Evolutionary conservation across 352 stramenopile species (phyloP).

Genomic region (Phytophthora tentaculata): DNA sequence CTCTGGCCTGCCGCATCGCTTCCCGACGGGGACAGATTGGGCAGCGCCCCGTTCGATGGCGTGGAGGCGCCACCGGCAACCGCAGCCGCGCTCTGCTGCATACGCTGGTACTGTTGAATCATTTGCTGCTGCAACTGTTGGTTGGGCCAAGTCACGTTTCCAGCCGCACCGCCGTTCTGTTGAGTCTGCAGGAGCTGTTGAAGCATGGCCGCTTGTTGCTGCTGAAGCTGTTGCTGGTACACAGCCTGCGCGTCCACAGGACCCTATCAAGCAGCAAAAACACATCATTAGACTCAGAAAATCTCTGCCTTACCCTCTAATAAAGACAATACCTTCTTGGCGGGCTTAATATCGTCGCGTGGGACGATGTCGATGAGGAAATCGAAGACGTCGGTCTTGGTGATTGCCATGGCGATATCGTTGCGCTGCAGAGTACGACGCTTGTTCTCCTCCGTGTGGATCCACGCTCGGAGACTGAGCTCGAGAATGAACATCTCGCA

Average conservation of each 20-base stretch:
- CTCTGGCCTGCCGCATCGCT: conserved; percentile 40
- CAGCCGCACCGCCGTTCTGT: conserved; percentile 61
- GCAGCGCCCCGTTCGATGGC: conserved; percentile 37
- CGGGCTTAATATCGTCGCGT: conserved; percentile 86
- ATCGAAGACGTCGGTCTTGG: conserved; percentile 92
- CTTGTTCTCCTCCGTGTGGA: conserved; percentile 94
- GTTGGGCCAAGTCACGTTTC: conserved; percentile 71
- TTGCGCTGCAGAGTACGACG: conserved; percentile 92
- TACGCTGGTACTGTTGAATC: conserved; percentile 87
- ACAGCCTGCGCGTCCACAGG: conserved; percentile 73
- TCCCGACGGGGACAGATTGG: conserved; percentile 53
- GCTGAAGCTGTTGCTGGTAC: conserved; percentile 89
- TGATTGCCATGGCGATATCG: conserved; percentile 91
- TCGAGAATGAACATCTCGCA: conserved; percentile 95
- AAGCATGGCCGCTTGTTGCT: conserved; percentile 89
- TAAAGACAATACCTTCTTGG: conserved; percentile 69
- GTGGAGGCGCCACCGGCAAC: conserved; percentile 14
- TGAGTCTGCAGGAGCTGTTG: conserved; percentile 89
- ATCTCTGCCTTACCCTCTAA: neutral
- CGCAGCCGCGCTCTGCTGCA: conserved; percentile 46
- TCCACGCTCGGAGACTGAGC: conserved; percentile 89
- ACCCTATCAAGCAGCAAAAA: conserved; percentile 44
- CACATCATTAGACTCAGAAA: conserved; percentile 4
- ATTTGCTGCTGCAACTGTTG: conserved; percentile 89
- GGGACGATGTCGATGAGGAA: conserved; percentile 94